Conservation (phyloP, 2,329 filamentous ascomycete genomes). For the Chaetomium olivaceum region DNA sequence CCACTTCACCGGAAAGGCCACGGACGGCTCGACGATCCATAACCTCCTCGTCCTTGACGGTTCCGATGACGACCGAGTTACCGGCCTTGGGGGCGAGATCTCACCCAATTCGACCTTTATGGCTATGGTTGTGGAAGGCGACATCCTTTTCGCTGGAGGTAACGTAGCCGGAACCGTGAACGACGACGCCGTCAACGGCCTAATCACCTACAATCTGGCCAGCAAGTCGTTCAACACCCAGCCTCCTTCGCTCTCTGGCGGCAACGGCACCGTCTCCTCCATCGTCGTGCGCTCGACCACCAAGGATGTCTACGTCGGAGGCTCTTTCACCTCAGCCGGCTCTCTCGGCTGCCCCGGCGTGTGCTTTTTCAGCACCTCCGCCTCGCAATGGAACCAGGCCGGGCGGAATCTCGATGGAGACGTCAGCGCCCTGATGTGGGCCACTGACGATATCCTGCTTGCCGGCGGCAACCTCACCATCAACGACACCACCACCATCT, state of each 20-base stretch:
- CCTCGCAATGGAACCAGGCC: slow-evolving; percentile 76
- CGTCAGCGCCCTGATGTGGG: slow-evolving; percentile 75
- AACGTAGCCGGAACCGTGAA: slow-evolving; percentile 70
- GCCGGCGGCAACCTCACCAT: slow-evolving; percentile 76
- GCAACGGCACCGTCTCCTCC: slow-evolving; percentile 70
- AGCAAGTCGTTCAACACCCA: slow-evolving; percentile 66
- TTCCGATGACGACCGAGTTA: slow-evolving; percentile 64
- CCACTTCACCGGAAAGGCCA: slow-evolving; percentile 72
- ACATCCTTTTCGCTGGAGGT: slow-evolving; percentile 80
- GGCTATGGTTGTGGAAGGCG: slow-evolving; percentile 65
- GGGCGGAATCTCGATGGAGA: slow-evolving; percentile 70
- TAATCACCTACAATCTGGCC: slow-evolving; percentile 77
- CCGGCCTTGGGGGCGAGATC: slow-evolving; percentile 67
- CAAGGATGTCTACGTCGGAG: slow-evolving; percentile 79
- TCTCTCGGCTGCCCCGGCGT: slow-evolving; percentile 78
- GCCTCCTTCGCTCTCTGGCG: slow-evolving; percentile 72
- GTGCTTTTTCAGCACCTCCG: slow-evolving; percentile 73
- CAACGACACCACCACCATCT: slow-evolving; percentile 60
- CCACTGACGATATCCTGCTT: slow-evolving; percentile 68
- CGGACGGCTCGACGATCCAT: slow-evolving; percentile 69
- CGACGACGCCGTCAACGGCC: slow-evolving; percentile 64
- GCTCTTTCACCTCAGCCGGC: slow-evolving; percentile 80
- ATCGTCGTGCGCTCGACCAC: slow-evolving; percentile 72
- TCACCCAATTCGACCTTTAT: slow-evolving; percentile 73
- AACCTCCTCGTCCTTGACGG: slow-evolving; percentile 85